Base-by-base conservation (phyloP, 108 stramenopile genomes). In the Ochromonas danica region DNA sequence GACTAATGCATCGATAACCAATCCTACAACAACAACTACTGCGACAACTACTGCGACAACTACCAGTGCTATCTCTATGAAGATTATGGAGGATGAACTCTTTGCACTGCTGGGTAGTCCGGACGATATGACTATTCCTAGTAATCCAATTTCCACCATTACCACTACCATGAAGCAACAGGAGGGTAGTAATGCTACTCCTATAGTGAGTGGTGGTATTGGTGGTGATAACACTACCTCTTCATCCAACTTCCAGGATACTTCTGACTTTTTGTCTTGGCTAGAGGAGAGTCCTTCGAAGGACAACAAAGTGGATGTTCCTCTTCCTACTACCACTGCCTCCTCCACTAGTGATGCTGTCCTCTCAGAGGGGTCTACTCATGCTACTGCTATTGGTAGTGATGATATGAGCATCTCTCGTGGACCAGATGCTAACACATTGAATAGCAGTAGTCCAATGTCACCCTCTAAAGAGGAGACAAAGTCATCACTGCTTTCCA, bases 211-310 rank as follows among this genome's bases (percentile, higher is more conserved):
- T n/a, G n/a, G n/a, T n/a, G n/a, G n/a, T n/a, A n/a, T n/a, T n/a
- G n/a, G n/a, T n/a, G n/a, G n/a, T n/a, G n/a, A n/a, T n/a, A n/a
- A n/a, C n/a, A n/a, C n/a, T n/a, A n/a, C n/a, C n/a, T n/a, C n/a
- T 51, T 51, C 45, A 6, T 51, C 45, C 45, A 22, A 6, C 6
- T 14, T 51, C 6, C 6, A 6, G 14, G 67, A 70, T 70, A 6
- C 6, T 70, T 6, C 6, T 70, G 72, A 75, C 38, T 75, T 75
- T 33, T 75, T 75, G 38, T 75, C 72, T 17, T 75, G 45, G 43
- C 30, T 57, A 6, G 51, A 75, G 3, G 72, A 57, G 10, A 42
- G 27, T 38, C 40, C 36, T 70, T 42, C 67, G 14, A 22, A 6
- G 22, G 40, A 14, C 6, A 42, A 6, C 41, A 70, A 40, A 14